Percentiles rank a stretch among this genome's conserved stretches.
Evolutionary conservation across 257 asterid species (phyloP).

Genomic region (Echites panduratus): DNA sequence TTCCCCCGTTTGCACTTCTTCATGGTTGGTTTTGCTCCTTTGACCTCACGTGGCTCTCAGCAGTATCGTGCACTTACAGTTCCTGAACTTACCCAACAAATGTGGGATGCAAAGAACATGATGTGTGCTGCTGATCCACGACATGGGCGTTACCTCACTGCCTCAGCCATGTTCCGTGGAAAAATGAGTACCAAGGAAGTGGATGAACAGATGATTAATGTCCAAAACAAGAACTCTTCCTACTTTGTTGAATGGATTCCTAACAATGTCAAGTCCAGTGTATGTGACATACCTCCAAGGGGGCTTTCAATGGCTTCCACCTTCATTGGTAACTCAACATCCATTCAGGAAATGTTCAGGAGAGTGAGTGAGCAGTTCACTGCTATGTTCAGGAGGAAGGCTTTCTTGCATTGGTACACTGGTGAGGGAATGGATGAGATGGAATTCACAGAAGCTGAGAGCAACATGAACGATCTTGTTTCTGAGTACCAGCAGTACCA

Average conservation of each 20-base stretch:
- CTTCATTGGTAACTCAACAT: conserved; percentile 80
- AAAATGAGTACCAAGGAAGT: conserved; percentile 92
- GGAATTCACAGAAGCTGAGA: conserved; percentile 90
- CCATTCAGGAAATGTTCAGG: conserved; percentile 89
- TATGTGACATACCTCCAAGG: conserved; percentile 85
- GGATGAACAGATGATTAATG: conserved; percentile 84
- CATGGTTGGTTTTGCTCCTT: conserved; percentile 90
- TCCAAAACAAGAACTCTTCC: conserved; percentile 81
- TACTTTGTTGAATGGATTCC: conserved; percentile 93
- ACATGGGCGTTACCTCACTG: conserved; percentile 84
- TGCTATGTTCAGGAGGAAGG: conserved; percentile 91
- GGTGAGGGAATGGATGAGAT: conserved; percentile 89
- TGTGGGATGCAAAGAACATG: conserved; percentile 96
- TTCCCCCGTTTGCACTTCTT: conserved; percentile 84
- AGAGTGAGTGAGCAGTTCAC: conserved; percentile 90
- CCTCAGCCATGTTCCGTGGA: conserved; percentile 92
- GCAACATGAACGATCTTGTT: conserved; percentile 85
- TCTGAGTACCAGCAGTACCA: conserved; percentile 93
- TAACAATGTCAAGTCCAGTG: conserved; percentile 85
- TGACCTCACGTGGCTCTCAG: conserved; percentile 89
- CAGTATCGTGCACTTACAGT: conserved; percentile 84
- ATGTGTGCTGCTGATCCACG: conserved; percentile 95
- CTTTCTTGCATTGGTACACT: conserved; percentile 91
- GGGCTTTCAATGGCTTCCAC: conserved; percentile 88
- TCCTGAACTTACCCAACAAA: conserved; percentile 84